Conservation (phyloP, 805 yeast species). For the Kockiozyma suomiensis region DNA sequence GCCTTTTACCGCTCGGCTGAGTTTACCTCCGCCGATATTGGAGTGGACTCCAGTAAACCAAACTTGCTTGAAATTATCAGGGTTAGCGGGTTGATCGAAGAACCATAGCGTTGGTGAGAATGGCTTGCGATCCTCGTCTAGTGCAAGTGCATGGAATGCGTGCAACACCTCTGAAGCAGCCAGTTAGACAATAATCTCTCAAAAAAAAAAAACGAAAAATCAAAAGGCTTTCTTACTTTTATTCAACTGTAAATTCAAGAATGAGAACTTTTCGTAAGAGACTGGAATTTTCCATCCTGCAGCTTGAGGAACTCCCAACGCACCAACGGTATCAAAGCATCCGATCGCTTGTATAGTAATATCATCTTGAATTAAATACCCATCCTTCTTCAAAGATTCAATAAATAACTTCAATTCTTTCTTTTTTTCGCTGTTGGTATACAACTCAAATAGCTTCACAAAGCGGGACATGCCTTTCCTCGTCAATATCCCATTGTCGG, state of each 20-base stretch:
- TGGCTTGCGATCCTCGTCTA: constrained; percentile 20
- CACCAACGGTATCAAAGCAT: constrained; percentile 33
- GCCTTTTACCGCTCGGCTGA: neutral
- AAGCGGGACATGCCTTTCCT: constrained; percentile 25
- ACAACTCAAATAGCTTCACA: constrained; percentile 14
- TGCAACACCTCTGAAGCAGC: constrained; percentile 16
- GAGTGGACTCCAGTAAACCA: constrained; percentile 29
- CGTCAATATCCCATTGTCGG: constrained; percentile 19
- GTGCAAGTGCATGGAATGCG: constrained; percentile 30
- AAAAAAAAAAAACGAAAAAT: too few species aligned
- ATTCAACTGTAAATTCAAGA: constrained; percentile 15
- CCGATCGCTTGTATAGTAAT: constrained; percentile 15
- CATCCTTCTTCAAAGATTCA: neutral
- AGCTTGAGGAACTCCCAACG: constrained; percentile 25
- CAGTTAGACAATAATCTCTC: neutral
- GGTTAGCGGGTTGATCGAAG: neutral
- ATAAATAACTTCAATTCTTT: neutral
- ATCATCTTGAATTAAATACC: neutral
- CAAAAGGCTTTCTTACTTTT: too few species aligned
- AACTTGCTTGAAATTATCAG: constrained; percentile 17
- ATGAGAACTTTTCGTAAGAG: neutral
- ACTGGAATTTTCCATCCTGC: neutral
- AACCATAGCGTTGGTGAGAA: constrained; percentile 27
- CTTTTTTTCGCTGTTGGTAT: neutral
- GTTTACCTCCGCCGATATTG: constrained; percentile 29